These are phyloP conservation scores for Starmerella sirachaensis DNA, from an alignment of 805 yeast genomes.

Conservation along the genomic window DNA sequence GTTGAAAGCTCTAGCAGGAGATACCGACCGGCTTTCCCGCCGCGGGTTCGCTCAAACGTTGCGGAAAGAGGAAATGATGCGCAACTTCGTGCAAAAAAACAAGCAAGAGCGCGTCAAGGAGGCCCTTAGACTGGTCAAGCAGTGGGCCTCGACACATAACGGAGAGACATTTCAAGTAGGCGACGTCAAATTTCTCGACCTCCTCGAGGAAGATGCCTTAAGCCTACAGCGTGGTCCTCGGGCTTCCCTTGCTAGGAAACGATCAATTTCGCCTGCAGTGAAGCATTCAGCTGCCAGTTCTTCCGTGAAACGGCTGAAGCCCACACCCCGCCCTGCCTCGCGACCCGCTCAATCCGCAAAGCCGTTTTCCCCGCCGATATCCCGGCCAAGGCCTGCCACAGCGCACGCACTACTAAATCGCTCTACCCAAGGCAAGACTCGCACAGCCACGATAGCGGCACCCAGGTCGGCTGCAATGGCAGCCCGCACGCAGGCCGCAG, in stretches of 20 bases:
- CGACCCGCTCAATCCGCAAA: background rate
- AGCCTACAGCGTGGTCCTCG: constrained; percentile 3
- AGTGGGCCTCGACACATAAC: constrained; percentile 31
- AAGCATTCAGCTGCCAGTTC: background rate
- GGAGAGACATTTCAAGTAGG: constrained; percentile 38
- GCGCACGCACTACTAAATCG: no score
- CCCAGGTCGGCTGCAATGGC: no score
- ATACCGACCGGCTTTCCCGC: constrained; percentile 47
- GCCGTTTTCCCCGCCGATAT: background rate
- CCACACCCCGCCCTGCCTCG: constrained; percentile 5
- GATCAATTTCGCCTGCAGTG: background rate
- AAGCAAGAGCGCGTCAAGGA: constrained; percentile 52
- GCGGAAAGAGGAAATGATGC: constrained; percentile 62
- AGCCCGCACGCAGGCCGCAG: no score
- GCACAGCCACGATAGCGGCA: background rate
- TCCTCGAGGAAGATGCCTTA: constrained; percentile 1
- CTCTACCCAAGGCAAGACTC: no score
- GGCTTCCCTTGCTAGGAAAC: background rate
- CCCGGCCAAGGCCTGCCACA: background rate
- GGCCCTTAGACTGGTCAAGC: constrained; percentile 37
- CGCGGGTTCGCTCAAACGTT: constrained; percentile 27
- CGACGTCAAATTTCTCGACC: constrained; percentile 23
- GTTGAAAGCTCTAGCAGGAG: constrained; percentile 59
- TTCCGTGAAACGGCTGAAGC: constrained; percentile 3
- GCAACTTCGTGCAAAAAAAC: constrained; percentile 54